Evolutionary conservation across 2,329 filamentous ascomycete genomes (phyloP).

Genomic region (Botrytis sinoallii): DNA sequence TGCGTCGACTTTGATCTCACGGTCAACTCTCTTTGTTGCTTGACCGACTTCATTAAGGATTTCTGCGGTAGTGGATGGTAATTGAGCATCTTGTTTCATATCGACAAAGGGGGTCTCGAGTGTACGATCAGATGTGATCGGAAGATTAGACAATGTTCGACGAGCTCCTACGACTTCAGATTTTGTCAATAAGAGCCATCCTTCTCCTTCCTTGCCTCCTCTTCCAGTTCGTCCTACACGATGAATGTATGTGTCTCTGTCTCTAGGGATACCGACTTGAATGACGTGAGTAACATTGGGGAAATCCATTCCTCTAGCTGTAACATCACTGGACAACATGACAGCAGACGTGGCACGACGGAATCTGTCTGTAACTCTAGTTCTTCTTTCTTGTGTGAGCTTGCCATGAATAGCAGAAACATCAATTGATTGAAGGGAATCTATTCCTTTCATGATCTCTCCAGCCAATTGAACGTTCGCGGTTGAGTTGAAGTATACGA

Average conservation of each 20-base stretch:
- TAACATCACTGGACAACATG: constrained; percentile 77
- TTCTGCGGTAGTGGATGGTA: constrained; percentile 32
- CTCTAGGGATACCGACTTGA: constrained; percentile 62
- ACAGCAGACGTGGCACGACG: constrained; percentile 58
- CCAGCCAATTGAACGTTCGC: constrained; percentile 65
- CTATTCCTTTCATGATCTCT: constrained; percentile 46
- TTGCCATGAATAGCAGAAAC: constrained; percentile 69
- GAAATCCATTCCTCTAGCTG: constrained; percentile 80
- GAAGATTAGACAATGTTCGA: constrained; percentile 32
- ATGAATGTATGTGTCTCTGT: constrained; percentile 71
- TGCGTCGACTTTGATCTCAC: constrained; percentile 30
- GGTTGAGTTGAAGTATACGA: constrained; percentile 84
- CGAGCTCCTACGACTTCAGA: constrained; percentile 27
- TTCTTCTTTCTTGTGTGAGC: constrained; percentile 68
- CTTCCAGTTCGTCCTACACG: constrained; percentile 74
- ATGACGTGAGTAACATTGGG: constrained; percentile 76
- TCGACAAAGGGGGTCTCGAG: constrained; percentile 34
- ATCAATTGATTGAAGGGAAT: constrained; percentile 32
- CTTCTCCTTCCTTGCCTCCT: constrained; percentile 69
- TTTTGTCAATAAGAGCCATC: constrained; percentile 39
- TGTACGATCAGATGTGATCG: constrained; percentile 31
- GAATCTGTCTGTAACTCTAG: constrained; percentile 69
- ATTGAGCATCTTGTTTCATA: constrained; percentile 38
- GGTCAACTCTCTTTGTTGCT: constrained; percentile 34
- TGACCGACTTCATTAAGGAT: constrained; percentile 32